Base-by-base conservation (phyloP, 805 yeast genomes). In the Saturnispora sekii region DNA sequence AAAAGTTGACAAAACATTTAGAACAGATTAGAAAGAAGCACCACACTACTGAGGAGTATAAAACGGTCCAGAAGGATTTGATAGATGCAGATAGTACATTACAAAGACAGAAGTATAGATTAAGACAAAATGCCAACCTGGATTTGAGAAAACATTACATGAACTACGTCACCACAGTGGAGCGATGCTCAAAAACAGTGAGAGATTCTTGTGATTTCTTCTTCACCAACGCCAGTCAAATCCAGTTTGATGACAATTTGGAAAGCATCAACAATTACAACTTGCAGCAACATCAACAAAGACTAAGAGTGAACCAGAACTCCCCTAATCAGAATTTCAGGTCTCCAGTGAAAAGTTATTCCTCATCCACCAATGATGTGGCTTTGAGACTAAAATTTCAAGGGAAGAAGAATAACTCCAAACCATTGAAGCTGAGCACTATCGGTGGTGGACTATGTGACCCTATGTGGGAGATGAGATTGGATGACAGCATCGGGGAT, bases 221-320 rank as follows among this genome's bases (percentile, higher is more conserved):
- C 38, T 43, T 43, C 28, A 43, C 45, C 8, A 43, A 43, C 18
- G 45, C 45, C n/a, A 43, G 45, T 28, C 45, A 43, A 32, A 43
- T 43, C 28, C 41, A 37, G 3, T 43, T 36, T 11, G 45, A 43
- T 32, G 45, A 43, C 26, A 36, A 43, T 36, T 32, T 43, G 10
- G 41, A 43, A 37, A 37, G 45, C 29, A 37, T 35, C n/a, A 32
- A 15, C 5, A 43, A 43, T 26, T 16, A 16, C n/a, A 16, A 32
- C 3, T 43, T 43, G 17, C 45, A 43, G 16, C 45, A 43, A 31
- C 45, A 43, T 28, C 45, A 43, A 32, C 45, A 43, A 37, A 43
- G 31, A 18, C 38, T 43, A 18, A 43, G 32, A 21, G 28, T 37
- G 37, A 43, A 32, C 12, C 45, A 43, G 12, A 43, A 37, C 28